These are phyloP conservation scores for Penicillium fuscoglaucum DNA, from an alignment of 2,329 filamentous ascomycete genomes.

Conservation along the genomic window DNA sequence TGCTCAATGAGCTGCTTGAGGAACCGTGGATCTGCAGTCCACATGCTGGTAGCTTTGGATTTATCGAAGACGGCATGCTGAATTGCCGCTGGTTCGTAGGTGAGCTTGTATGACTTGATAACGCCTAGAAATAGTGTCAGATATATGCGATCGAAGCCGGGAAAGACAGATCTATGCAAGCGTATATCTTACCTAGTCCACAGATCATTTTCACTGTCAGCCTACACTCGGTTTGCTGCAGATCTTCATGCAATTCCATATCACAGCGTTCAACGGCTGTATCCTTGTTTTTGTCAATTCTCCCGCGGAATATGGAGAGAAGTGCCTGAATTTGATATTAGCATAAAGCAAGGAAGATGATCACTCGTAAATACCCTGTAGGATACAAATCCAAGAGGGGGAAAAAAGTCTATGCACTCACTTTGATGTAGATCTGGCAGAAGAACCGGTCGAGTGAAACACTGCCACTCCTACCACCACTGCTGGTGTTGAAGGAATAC, in stretches of 20 bases:
- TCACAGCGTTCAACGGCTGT: slow-evolving; percentile 63
- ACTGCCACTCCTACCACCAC: slow-evolving; percentile 22
- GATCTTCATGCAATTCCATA: slow-evolving; percentile 58
- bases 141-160: neutral
- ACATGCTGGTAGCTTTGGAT: slow-evolving; percentile 56
- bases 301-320: slow-evolving; percentile 63
- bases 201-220: slow-evolving; percentile 63
- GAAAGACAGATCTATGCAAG: neutral
- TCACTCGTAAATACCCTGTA: neutral
- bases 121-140: slow-evolving; percentile 48
- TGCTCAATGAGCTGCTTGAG: slow-evolving; percentile 64
- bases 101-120: slow-evolving; percentile 65
- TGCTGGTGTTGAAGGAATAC: slow-evolving; percentile 54
- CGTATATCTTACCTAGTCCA: slow-evolving; percentile 51
- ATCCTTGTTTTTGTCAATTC: slow-evolving; percentile 59
- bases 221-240: slow-evolving; percentile 59
- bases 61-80: slow-evolving; percentile 66
- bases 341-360: neutral
- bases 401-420: slow-evolving; percentile 31
- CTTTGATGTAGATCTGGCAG: slow-evolving; percentile 61
- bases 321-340: slow-evolving; percentile 45
- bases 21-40: slow-evolving; percentile 58
- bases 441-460: slow-evolving; percentile 54
- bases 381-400: neutral
- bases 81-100: slow-evolving; percentile 61